phyloP scores from a whole-genome alignment of 208 protist species.

The Leishmania guyanensis region DNA sequence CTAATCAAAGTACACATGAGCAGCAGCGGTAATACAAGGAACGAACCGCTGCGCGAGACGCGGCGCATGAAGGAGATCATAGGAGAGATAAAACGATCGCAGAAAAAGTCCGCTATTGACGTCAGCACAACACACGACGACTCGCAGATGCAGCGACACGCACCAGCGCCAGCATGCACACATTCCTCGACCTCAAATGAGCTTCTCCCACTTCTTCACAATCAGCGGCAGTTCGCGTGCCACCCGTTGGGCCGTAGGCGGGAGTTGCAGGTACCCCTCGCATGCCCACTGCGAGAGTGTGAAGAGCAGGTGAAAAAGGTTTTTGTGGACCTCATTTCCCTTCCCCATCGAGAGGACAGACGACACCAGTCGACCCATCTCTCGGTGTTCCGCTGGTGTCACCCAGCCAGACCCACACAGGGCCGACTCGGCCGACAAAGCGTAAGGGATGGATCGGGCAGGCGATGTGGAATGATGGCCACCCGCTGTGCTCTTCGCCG shows the following conservation, averaged over 20 bases:
- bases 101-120: not conserved
- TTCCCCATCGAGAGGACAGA: constrained; percentile 24
- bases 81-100: not conserved
- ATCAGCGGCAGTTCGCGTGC: constrained; percentile 54
- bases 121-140: not conserved
- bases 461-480: not conserved
- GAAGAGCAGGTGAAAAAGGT: constrained; percentile 58
- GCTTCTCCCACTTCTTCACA: constrained; percentile 28
- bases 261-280: constrained; percentile 34
- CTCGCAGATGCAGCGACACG: not conserved
- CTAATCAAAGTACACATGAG: not conserved
- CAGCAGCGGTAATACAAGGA: not conserved
- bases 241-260: constrained; percentile 21
- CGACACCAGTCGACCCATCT: constrained; percentile 35
- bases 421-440: not conserved
- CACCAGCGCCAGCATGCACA: not conserved
- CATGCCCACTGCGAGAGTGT: constrained; percentile 51
- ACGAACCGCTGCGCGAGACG: not conserved
- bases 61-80: not conserved
- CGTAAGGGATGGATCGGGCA: not conserved
- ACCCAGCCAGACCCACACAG: constrained; percentile 36
- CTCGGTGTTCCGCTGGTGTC: constrained; percentile 26
- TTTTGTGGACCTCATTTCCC: constrained; percentile 18
- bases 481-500: not conserved
- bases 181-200: not conserved